Conservation (phyloP, 2,329 filamentous ascomycete genomes). For the Cercospora sp. region DNA sequence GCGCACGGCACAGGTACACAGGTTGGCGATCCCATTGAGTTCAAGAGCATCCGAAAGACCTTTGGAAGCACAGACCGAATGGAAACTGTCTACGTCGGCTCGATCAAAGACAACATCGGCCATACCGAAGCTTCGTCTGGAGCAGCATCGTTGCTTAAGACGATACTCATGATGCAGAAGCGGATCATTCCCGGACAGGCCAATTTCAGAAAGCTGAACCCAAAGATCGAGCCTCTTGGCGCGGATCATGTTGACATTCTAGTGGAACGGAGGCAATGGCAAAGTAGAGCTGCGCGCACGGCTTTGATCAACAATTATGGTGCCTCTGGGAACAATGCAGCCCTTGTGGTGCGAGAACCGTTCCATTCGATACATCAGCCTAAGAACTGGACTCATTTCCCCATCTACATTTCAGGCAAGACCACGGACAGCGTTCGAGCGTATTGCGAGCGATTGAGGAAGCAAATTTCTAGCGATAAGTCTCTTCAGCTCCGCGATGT, state of each 20-base stretch:
- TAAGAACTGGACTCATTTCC: too few species aligned
- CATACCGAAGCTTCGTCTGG: conserved; percentile 41
- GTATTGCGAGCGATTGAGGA: too few species aligned
- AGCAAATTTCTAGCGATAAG: too few species aligned
- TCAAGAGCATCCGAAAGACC: conserved; percentile 1
- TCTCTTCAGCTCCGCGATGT: too few species aligned
- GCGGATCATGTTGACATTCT: neutral
- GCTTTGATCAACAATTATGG: conserved; percentile 41
- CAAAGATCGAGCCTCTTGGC: conserved; percentile 1
- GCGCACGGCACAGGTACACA: conserved; percentile 14
- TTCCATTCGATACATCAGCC: too few species aligned
- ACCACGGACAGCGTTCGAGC: too few species aligned
- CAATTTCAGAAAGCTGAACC: conserved; percentile 16
- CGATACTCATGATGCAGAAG: conserved; percentile 40
- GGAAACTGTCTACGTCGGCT: conserved; percentile 32
- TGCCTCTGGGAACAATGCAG: conserved; percentile 41
- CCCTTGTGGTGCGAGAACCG: neutral
- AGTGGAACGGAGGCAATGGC: neutral
- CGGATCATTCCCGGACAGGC: conserved; percentile 35
- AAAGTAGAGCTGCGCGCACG: neutral
- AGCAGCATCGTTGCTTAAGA: conserved; percentile 37
- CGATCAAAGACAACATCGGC: conserved; percentile 40
- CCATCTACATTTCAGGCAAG: too few species aligned
- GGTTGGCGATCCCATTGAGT: conserved; percentile 20
- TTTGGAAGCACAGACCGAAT: neutral